Conservation (phyloP, 768 basidiomycete species). For the Tubosaeta brunneosetosa region DNA sequence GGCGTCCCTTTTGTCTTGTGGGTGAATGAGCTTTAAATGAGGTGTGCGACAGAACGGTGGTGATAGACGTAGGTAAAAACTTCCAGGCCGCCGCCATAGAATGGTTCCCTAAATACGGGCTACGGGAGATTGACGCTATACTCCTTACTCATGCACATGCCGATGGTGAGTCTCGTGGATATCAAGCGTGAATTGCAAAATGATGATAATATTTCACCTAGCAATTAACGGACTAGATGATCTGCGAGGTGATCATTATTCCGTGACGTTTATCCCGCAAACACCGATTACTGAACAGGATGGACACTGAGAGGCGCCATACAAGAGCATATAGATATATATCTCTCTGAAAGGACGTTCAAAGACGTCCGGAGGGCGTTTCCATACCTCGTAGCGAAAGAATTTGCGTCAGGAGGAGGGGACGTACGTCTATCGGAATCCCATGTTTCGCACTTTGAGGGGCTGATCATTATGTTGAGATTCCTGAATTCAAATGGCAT, state of each 20-base stretch:
- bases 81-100: conserved; percentile 57
- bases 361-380: conserved; percentile 63
- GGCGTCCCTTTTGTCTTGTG: conserved; percentile 19
- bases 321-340: conserved; percentile 71
- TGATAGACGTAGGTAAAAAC: conserved; percentile 84
- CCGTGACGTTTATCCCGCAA: neutral
- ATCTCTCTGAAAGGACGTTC: conserved; percentile 63
- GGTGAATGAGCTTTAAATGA: neutral
- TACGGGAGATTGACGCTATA: conserved; percentile 69
- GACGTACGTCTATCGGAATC: conserved; percentile 44
- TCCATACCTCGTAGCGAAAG: conserved; percentile 76
- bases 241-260: conserved; percentile 54
- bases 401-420: conserved; percentile 75
- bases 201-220: conserved; percentile 16
- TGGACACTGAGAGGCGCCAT: conserved; percentile 70
- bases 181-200: neutral
- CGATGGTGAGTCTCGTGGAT: conserved; percentile 45
- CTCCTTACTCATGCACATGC: conserved; percentile 88
- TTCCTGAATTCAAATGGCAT: conserved; percentile 81
- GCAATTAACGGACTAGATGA: conserved; percentile 93
- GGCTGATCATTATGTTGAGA: conserved; percentile 36
- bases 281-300: conserved; percentile 35
- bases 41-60: conserved; percentile 52
- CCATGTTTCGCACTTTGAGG: neutral
- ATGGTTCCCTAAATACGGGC: conserved; percentile 66